Conservation (phyloP, 768 basidiomycete species). For the Macrolepiota fuliginosa region DNA sequence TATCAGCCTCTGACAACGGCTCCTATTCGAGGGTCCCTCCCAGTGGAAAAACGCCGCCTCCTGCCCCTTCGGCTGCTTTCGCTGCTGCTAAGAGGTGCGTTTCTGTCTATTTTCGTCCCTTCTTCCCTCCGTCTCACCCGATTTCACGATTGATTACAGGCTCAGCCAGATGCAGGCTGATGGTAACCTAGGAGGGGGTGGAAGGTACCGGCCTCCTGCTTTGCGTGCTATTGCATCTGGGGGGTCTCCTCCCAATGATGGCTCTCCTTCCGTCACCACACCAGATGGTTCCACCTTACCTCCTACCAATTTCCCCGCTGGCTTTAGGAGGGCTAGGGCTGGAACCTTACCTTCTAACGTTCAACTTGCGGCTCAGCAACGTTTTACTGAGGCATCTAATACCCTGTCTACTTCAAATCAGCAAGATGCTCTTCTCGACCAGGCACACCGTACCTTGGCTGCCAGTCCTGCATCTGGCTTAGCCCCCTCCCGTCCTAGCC, state of each 20-base stretch:
- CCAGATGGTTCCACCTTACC: conserved; percentile 59
- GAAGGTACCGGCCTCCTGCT: conserved; percentile 79
- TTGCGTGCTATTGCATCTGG: conserved; percentile 69
- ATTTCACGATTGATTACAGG: conserved; percentile 36
- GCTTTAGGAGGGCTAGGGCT: conserved; percentile 93
- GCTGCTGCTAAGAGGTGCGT: conserved; percentile 68
- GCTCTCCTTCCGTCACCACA: conserved; percentile 53
- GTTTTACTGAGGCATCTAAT: conserved; percentile 68
- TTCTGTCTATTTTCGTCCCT: conserved; percentile 15
- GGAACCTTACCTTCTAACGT: conserved; percentile 97
- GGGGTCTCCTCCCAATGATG: conserved; percentile 73
- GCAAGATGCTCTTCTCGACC: conserved; percentile 42
- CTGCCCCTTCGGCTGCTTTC: conserved; percentile 86
- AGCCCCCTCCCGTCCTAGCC: conserved; percentile 55
- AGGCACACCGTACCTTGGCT: conserved; percentile 47
- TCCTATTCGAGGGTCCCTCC: conserved; percentile 76
- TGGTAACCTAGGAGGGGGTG: conserved; percentile 39
- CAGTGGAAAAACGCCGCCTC: conserved; percentile 87
- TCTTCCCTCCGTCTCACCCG: conserved; percentile 16
- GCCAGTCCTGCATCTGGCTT: conserved; percentile 37
- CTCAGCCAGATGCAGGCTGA: conserved; percentile 85
- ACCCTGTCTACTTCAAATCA: conserved; percentile 35
- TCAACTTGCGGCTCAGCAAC: conserved; percentile 74
- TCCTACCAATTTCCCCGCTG: conserved; percentile 76
- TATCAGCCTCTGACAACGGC: conserved; percentile 81